Conservation (phyloP, 2,329 filamentous ascomycete species). For the Ascochyta viciae-villosae region DNA sequence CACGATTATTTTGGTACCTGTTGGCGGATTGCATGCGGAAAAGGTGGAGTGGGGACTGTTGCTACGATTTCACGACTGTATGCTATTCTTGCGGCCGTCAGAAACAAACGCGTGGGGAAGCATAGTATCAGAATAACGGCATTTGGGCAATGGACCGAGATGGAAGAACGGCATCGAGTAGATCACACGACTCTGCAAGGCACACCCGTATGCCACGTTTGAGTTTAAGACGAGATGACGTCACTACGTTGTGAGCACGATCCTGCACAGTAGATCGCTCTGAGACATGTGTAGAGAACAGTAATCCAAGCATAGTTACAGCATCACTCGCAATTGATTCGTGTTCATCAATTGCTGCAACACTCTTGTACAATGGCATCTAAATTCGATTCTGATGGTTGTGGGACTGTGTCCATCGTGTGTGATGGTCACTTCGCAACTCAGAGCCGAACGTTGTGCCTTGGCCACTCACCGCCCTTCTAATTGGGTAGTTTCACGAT, state of each 20-base stretch:
- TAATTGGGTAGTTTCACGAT: slow-evolving; percentile 7
- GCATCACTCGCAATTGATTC: slow-evolving; percentile 11
- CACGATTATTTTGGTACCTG: slow-evolving; percentile 2
- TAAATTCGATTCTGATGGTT: not conserved
- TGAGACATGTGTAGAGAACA: not conserved
- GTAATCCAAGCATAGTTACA: not conserved
- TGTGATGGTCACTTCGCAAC: not conserved
- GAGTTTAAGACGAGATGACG: slow-evolving; percentile 30
- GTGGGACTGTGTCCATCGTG: not conserved
- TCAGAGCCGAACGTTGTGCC: not conserved
- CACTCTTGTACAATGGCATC: not conserved
- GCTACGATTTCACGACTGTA: slow-evolving; percentile 27
- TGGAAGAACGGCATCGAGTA: slow-evolving; percentile 18
- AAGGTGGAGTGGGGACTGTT: slow-evolving; percentile 9
- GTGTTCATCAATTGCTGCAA: slow-evolving; percentile 14
- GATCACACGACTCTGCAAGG: slow-evolving; percentile 45
- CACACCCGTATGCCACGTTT: slow-evolving; percentile 41
- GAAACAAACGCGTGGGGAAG: slow-evolving; percentile 14
- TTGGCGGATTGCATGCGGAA: slow-evolving; percentile 7
- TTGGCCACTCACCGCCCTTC: slow-evolving; percentile 7
- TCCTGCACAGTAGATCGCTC: not conserved
- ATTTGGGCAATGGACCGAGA: slow-evolving; percentile 2
- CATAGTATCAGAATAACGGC: slow-evolving; percentile 13
- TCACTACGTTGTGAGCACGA: slow-evolving; percentile 24
- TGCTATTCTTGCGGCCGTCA: slow-evolving; percentile 26